These are phyloP conservation scores for Luvunga scandens DNA, from an alignment of 345 rosid genomes.

Conservation along the genomic window DNA sequence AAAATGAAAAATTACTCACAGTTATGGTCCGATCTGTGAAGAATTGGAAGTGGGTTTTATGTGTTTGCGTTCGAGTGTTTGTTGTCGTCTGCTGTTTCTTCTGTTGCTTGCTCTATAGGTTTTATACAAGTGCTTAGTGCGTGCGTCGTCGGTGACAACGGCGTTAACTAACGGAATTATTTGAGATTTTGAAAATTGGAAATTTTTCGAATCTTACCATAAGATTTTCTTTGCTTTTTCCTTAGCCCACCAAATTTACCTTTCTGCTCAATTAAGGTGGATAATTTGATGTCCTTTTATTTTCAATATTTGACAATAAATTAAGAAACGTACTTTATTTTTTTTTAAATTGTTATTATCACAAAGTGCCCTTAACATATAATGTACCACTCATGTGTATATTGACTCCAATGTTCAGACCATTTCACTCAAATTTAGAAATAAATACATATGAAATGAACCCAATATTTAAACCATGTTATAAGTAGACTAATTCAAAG, in stretches of 20 bases:
- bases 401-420: too few relatives aligned
- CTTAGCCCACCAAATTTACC: not conserved
- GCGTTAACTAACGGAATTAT: slow-evolving; percentile 44
- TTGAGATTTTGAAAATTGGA: slow-evolving; percentile 12
- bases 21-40: slow-evolving; percentile 36
- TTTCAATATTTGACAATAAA: not conserved
- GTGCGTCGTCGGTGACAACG: slow-evolving; percentile 61
- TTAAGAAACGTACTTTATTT: not conserved
- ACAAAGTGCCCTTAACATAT: too few relatives aligned
- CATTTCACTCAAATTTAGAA: too few relatives aligned
- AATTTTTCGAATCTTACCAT: slow-evolving; percentile 5
- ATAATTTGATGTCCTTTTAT: not conserved
- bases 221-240: not conserved
- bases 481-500: too few relatives aligned
- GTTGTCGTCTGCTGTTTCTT: slow-evolving; percentile 31
- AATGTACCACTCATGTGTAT: too few relatives aligned
- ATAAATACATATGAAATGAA: too few relatives aligned
- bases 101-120: slow-evolving; percentile 27
- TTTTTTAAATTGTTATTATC: too few relatives aligned
- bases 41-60: slow-evolving; percentile 13
- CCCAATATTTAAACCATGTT: too few relatives aligned
- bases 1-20: slow-evolving; percentile 38
- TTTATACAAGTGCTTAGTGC: slow-evolving; percentile 17
- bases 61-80: not conserved
- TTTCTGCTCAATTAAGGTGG: not conserved